A percentile compares a stretch with the other conserved stretches of the same genome.
Evolutionary conservation across 2,329 filamentous ascomycete species (phyloP).

Genomic region (Lecanoromycetidae sp.): DNA sequence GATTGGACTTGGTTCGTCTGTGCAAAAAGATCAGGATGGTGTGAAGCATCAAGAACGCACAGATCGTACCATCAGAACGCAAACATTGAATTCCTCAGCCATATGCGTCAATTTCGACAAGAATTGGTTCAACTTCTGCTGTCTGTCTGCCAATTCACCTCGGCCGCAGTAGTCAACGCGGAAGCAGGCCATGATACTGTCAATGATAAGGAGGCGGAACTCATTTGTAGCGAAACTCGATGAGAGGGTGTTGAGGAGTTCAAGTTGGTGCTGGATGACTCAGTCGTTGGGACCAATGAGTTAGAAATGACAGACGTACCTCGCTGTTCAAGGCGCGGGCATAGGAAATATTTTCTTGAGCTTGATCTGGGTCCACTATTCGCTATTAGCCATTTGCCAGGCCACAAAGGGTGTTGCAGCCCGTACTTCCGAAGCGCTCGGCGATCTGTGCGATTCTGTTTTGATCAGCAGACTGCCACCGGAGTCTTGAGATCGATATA

Average conservation of each 20-base stretch:
- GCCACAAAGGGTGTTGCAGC: neutral
- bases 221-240: constrained; percentile 51
- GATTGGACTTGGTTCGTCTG: constrained; percentile 61
- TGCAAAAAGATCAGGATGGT: constrained; percentile 4
- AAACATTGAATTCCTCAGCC: constrained; percentile 59
- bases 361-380: constrained; percentile 42
- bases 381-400: constrained; percentile 14
- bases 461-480: neutral
- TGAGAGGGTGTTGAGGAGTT: constrained; percentile 49
- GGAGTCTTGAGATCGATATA: neutral
- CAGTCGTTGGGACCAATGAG: too few relatives aligned
- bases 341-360: constrained; percentile 56
- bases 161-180: constrained; percentile 55
- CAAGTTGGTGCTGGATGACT: constrained; percentile 50
- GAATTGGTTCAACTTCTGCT: constrained; percentile 56
- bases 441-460: constrained; percentile 50
- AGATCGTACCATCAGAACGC: constrained; percentile 46
- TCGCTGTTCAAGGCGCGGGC: constrained; percentile 55
- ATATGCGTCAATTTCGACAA: constrained; percentile 52
- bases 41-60: too few relatives aligned
- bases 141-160: constrained; percentile 55
- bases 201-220: constrained; percentile 55
- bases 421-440: constrained; percentile 46
- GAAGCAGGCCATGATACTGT: constrained; percentile 59
- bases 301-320: constrained; percentile 22